phyloP scores from a whole-genome alignment of 2,329 filamentous ascomycete species.

The Colletotrichum sp. region DNA sequence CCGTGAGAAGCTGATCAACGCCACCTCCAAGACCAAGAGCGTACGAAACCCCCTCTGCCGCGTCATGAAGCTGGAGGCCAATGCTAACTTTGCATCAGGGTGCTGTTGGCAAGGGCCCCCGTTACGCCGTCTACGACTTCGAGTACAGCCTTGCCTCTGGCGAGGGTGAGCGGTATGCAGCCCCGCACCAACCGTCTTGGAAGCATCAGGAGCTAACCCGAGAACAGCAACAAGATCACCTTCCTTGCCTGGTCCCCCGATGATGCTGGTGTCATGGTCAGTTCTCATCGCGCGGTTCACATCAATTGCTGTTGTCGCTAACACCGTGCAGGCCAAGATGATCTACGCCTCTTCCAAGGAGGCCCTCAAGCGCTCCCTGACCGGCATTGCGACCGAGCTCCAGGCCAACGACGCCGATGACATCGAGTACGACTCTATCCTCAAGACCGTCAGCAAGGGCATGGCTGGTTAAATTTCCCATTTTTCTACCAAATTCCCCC shows the following conservation, averaged over 20 bases:
- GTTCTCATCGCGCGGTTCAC: constrained; percentile 30
- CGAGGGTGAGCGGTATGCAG: constrained; percentile 71
- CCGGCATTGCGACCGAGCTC: constrained; percentile 76
- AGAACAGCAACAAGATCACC: constrained; percentile 73
- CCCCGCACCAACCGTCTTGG: neutral
- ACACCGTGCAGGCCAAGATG: constrained; percentile 76
- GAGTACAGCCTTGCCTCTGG: constrained; percentile 75
- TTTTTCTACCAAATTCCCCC: neutral
- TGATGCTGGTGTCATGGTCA: constrained; percentile 79
- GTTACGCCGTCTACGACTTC: constrained; percentile 88
- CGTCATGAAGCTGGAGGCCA: neutral
- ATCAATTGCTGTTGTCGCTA: neutral
- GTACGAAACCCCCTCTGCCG: constrained; percentile 44
- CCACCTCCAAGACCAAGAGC: constrained; percentile 73
- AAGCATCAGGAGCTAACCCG: constrained; percentile 24
- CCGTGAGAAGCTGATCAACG: constrained; percentile 77
- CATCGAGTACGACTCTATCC: constrained; percentile 77
- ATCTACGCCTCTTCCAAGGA: constrained; percentile 90
- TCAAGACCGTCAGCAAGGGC: constrained; percentile 71
- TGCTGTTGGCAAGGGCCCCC: constrained; percentile 68
- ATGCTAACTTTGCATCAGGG: constrained; percentile 45
- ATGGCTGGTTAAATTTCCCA: constrained; percentile 48
- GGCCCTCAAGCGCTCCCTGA: constrained; percentile 80
- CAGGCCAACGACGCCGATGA: constrained; percentile 87
- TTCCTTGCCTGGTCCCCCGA: constrained; percentile 84